A percentile compares a stretch with the other conserved stretches of the same genome.
Conservation (phyloP, 2,329 filamentous ascomycete genomes). For the Sarocladium strictum region DNA sequence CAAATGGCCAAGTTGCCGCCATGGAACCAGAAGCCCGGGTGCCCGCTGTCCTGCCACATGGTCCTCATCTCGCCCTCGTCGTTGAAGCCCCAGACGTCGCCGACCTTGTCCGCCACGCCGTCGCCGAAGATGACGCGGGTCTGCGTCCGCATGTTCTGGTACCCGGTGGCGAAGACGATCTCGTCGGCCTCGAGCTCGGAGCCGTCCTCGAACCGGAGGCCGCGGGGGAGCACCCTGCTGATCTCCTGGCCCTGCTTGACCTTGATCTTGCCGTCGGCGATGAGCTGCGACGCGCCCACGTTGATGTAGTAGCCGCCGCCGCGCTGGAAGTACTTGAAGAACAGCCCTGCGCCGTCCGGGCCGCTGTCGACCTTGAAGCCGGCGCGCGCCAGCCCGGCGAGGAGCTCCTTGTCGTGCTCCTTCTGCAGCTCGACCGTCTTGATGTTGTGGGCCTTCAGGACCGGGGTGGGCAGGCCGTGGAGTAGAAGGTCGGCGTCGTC, state of each 20-base stretch:
- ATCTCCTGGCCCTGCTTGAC: slow-evolving; percentile 55
- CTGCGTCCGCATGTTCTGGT: slow-evolving; percentile 62
- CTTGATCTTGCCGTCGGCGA: slow-evolving; percentile 58
- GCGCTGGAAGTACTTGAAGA: slow-evolving; percentile 58
- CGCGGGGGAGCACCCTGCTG: slow-evolving; percentile 38
- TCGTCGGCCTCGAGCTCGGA: slow-evolving; percentile 53
- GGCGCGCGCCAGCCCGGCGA: slow-evolving; percentile 42
- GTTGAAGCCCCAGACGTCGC: slow-evolving; percentile 59
- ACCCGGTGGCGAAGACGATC: slow-evolving; percentile 58
- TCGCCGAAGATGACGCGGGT: slow-evolving; percentile 58
- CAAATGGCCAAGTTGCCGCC: slow-evolving; percentile 60
- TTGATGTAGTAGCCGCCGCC: slow-evolving; percentile 69
- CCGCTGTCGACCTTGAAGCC: slow-evolving; percentile 58
- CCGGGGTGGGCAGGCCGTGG: slow-evolving; percentile 50
- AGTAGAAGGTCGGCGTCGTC: slow-evolving; percentile 61
- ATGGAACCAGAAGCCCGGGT: slow-evolving; percentile 61
- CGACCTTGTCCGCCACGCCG: slow-evolving; percentile 49
- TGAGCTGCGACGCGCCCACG: slow-evolving; percentile 56
- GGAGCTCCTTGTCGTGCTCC: slow-evolving; percentile 30
- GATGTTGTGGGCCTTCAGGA: slow-evolving; percentile 55
- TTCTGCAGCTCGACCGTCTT: slow-evolving; percentile 29
- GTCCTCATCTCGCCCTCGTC: slow-evolving; percentile 48
- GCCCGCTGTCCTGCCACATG: slow-evolving; percentile 55
- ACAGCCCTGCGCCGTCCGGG: slow-evolving; percentile 49
- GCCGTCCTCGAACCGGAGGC: slow-evolving; percentile 47